phyloP scores from a whole-genome alignment of 352 stramenopile genomes.

The Thalassiosira hispida region DNA sequence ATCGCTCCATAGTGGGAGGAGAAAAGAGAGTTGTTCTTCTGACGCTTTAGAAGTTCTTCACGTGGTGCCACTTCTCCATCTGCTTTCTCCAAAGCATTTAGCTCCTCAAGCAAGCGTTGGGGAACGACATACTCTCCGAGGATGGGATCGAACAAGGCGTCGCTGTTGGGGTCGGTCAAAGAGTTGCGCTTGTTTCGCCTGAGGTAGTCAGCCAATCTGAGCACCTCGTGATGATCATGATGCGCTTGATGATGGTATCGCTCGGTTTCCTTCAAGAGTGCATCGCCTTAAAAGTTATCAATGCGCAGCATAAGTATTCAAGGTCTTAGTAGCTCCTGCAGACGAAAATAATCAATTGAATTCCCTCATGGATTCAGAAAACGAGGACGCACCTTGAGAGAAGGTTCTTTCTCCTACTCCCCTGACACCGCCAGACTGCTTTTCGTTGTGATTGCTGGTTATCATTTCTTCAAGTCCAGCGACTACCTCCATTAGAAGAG shows the following conservation, averaged over 20 bases:
- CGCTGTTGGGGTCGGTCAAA: background rate
- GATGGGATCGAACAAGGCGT: constrained; percentile 3
- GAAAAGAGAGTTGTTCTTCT: constrained; percentile 33
- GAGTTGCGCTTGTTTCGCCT: background rate
- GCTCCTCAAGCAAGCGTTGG: background rate
- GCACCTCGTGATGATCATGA: constrained; percentile 17
- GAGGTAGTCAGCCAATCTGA: background rate
- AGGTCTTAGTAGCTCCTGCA: too few species aligned
- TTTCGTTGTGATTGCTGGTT: background rate
- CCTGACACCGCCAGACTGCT: background rate
- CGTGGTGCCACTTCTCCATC: constrained; percentile 7
- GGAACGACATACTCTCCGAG: constrained; percentile 17
- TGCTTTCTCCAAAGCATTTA: background rate
- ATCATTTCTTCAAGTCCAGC: constrained; percentile 4
- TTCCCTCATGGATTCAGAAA: background rate
- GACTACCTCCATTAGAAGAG: constrained; percentile 36
- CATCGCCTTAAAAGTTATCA: constrained; percentile 19
- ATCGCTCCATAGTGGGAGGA: background rate
- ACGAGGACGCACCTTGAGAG: background rate
- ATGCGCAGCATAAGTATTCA: too few species aligned
- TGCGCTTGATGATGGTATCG: constrained; percentile 26
- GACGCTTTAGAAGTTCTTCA: constrained; percentile 20
- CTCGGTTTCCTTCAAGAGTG: constrained; percentile 37
- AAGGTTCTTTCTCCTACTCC: constrained; percentile 17
- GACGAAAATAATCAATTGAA: too few species aligned